A percentile compares a stretch with the other conserved stretches of the same genome.
Conservation (phyloP, 2,329 filamentous ascomycete genomes). For the Aspergillus fumigatus region DNA sequence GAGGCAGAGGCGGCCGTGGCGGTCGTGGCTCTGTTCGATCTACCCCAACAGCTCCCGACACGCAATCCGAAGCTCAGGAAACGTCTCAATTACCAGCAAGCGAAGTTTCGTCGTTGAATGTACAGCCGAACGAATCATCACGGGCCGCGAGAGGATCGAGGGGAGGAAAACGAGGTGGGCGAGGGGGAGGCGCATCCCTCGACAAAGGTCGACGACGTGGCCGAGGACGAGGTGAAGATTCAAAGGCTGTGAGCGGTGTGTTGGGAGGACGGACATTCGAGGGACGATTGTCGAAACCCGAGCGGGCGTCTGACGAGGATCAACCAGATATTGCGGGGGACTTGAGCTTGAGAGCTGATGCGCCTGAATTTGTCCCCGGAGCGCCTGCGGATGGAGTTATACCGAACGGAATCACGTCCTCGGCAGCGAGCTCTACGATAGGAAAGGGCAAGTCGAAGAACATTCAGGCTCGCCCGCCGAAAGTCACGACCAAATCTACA, state of each 20-base stretch:
- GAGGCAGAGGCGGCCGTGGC: constrained; percentile 27
- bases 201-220: constrained; percentile 18
- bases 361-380: constrained; percentile 41
- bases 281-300: constrained; percentile 37
- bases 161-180: constrained; percentile 19
- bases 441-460: constrained; percentile 27
- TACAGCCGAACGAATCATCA: constrained; percentile 4
- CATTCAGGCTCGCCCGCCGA: constrained; percentile 24
- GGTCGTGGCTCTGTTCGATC: constrained; percentile 20
- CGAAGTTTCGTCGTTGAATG: constrained; percentile 2
- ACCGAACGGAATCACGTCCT: neutral
- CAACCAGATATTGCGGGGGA: constrained; percentile 7
- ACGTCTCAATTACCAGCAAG: constrained; percentile 1
- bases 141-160: constrained; percentile 22
- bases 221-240: constrained; percentile 13
- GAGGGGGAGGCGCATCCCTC: constrained; percentile 14
- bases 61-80: constrained; percentile 9
- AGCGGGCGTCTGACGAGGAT: constrained; percentile 14
- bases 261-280: constrained; percentile 37
- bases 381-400: constrained; percentile 6
- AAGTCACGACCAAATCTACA: constrained; percentile 42
- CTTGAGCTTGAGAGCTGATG: constrained; percentile 32
- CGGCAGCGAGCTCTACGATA: constrained; percentile 3
- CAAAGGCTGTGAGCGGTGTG: constrained; percentile 8
- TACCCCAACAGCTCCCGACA: constrained; percentile 2